A percentile compares a stretch with the other conserved stretches of the same genome.
Conservation (phyloP, 2,329 filamentous ascomycete species). For the Eurotiales sp. region DNA sequence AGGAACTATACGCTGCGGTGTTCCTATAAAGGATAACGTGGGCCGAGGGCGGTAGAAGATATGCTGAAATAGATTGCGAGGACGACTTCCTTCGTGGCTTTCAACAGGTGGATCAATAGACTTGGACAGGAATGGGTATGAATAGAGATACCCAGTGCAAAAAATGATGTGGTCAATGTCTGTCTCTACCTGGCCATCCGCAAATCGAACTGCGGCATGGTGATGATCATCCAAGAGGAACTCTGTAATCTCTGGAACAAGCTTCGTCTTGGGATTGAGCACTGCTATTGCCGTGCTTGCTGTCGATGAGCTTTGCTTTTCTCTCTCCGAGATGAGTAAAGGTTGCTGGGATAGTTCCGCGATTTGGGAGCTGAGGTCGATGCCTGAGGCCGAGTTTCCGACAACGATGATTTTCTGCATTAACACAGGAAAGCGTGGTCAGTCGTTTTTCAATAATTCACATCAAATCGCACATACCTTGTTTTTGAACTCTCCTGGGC, state of each 20-base stretch:
- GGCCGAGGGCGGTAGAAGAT: constrained; percentile 72
- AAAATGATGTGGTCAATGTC: constrained; percentile 75
- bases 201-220: constrained; percentile 97
- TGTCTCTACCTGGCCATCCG: constrained; percentile 68
- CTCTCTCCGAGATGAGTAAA: constrained; percentile 55
- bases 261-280: background rate
- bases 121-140: constrained; percentile 65
- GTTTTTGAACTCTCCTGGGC: constrained; percentile 56
- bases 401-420: constrained; percentile 69
- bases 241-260: constrained; percentile 69
- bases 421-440: constrained; percentile 36
- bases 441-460: background rate
- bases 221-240: constrained; percentile 97
- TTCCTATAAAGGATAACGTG: constrained; percentile 70
- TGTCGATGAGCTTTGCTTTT: background rate
- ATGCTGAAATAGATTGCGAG: constrained; percentile 73
- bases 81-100: constrained; percentile 61
- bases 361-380: constrained; percentile 82
- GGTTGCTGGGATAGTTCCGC: constrained; percentile 55
- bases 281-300: background rate
- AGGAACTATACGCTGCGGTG: constrained; percentile 77
- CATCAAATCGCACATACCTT: constrained; percentile 35
- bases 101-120: constrained; percentile 54
- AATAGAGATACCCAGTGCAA: constrained; percentile 86
- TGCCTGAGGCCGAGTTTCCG: constrained; percentile 77